A percentile compares a stretch with the other conserved stretches of the same genome.
Conservation (phyloP, 768 basidiomycete species). For the Kwoniella mangroviensis region DNA sequence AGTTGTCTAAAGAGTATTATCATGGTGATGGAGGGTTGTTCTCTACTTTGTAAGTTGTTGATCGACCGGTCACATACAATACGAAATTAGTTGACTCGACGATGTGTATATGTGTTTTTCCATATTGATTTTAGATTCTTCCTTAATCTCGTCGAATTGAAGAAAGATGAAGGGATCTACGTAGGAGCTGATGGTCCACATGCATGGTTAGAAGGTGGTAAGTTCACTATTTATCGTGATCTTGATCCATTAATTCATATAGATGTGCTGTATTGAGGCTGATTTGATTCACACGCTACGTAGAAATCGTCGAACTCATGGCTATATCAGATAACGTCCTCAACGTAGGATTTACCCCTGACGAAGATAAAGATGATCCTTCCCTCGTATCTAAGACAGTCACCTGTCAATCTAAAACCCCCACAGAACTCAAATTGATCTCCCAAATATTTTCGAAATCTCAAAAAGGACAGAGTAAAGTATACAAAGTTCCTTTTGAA, state of each 20-base stretch:
- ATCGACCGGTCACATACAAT: not conserved
- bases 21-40: conserved; percentile 44
- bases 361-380: conserved; percentile 39
- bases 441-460: conserved; percentile 29
- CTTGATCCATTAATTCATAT: not conserved
- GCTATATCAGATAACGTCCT: conserved; percentile 66
- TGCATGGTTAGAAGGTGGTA: conserved; percentile 89
- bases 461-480: conserved; percentile 24
- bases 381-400: conserved; percentile 41
- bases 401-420: conserved; percentile 31
- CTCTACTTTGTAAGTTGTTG: conserved; percentile 4
- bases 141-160: conserved; percentile 79
- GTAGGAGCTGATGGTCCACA: conserved; percentile 94
- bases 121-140: conserved; percentile 66
- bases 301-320: conserved; percentile 98
- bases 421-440: conserved; percentile 17
- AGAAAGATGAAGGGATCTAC: conserved; percentile 88
- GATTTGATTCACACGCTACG: not conserved
- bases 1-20: conserved; percentile 39
- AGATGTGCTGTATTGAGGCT: not conserved
- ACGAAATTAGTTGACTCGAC: not conserved
- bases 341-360: conserved; percentile 49
- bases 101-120: not conserved
- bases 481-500: conserved; percentile 47
- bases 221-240: conserved; percentile 34